These are phyloP conservation scores for Lasiosphaeria miniovina DNA, from an alignment of 495 filamentous ascomycete species.

Conservation along the genomic window DNA sequence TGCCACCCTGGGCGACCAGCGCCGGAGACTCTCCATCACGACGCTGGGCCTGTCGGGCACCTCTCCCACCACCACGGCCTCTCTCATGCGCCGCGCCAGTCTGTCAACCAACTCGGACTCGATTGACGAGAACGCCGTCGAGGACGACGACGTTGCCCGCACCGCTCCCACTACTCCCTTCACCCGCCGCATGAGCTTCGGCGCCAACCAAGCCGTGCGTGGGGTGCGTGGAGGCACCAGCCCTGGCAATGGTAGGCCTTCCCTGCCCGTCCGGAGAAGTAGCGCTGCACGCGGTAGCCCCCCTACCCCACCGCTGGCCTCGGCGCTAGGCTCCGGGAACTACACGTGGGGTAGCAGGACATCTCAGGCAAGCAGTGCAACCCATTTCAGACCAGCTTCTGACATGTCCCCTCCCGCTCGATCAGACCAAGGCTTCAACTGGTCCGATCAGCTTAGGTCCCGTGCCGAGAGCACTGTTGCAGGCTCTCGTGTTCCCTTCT, in stretches of 20 bases:
- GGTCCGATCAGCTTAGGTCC: conserved; percentile 88
- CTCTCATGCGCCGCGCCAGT: conserved; percentile 66
- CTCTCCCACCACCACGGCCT: conserved; percentile 59
- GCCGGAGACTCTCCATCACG: conserved; percentile 83
- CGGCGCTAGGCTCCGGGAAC: conserved; percentile 18
- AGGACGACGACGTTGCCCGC: conserved; percentile 64
- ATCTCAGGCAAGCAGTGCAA: conserved; percentile 53
- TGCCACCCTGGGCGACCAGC: conserved; percentile 66
- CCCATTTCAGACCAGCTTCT: conserved; percentile 56
- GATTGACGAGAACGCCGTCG: conserved; percentile 82
- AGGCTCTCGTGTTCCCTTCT: conserved; percentile 46
- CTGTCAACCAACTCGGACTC: conserved; percentile 72
- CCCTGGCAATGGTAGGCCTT: conserved; percentile 51
- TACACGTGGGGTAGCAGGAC: conserved; percentile 32
- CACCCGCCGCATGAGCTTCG: conserved; percentile 84
- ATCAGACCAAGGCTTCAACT: conserved; percentile 87
- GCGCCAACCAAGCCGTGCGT: conserved; percentile 72
- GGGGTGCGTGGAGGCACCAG: conserved; percentile 41
- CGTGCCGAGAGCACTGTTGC: conserved; percentile 78
- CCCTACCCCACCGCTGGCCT: conserved; percentile 22
- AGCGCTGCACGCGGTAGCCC: conserved; percentile 25
- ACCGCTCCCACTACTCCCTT: conserved; percentile 68
- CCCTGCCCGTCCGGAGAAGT: conserved; percentile 27
- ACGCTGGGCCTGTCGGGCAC: conserved; percentile 77
- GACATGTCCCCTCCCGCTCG: conserved; percentile 52